These are phyloP conservation scores for Colletotrichum sublineola DNA, from an alignment of 2,329 filamentous ascomycete genomes.

Conservation along the genomic window DNA sequence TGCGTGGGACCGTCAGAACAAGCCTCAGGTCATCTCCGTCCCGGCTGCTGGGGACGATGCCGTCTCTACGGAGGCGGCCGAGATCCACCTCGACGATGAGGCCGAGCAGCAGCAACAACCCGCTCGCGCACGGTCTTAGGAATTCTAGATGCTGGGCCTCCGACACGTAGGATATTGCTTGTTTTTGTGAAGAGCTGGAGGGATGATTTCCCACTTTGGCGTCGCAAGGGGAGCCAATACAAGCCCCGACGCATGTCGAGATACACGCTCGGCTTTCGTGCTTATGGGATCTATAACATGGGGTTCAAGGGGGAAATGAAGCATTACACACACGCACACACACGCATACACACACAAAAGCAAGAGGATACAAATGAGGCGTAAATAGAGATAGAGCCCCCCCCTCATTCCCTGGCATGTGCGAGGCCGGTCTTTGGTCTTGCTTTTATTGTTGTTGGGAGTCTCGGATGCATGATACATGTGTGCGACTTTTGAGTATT, in stretches of 20 bases:
- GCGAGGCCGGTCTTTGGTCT: conserved; percentile 26
- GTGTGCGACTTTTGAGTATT: conserved; percentile 36
- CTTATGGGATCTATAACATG: conserved; percentile 12
- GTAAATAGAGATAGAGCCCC: conserved; percentile 42
- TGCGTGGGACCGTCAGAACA: conserved; percentile 52
- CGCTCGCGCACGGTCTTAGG: conserved; percentile 18
- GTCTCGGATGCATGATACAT: conserved; percentile 36
- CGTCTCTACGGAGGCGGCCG: conserved; percentile 61
- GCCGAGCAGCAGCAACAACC: conserved; percentile 43
- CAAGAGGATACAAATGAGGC: conserved; percentile 38
- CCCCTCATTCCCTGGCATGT: conserved; percentile 39
- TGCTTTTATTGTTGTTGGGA: conserved; percentile 25
- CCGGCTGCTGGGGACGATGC: conserved; percentile 52
- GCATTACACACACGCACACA: conserved; percentile 20
- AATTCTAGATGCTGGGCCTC: background rate
- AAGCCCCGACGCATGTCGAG: background rate
- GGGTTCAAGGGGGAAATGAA: background rate
- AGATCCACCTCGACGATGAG: conserved; percentile 63
- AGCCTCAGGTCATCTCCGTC: conserved; percentile 55
- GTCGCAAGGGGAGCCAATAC: background rate
- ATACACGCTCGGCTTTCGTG: background rate
- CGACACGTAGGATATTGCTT: background rate
- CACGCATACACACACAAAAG: conserved; percentile 20
- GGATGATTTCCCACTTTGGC: background rate
- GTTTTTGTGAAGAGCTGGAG: background rate